Conservation (phyloP, 306 rosid genomes). For the Lotus japonicus region DNA sequence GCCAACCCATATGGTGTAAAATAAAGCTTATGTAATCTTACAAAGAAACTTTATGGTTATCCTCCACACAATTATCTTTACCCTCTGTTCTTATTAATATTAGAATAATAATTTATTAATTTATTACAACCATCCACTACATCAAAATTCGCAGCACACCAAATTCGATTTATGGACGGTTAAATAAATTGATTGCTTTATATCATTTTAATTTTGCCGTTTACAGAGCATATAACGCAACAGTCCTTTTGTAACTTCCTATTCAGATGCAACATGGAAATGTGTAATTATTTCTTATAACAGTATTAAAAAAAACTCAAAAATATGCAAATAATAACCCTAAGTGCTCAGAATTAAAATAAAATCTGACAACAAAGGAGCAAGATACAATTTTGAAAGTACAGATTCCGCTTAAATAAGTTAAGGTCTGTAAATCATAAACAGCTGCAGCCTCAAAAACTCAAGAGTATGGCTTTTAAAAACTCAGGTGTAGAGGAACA, state of each 20-base stretch:
- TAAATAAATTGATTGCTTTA: too few species aligned
- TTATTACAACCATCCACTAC: too few species aligned
- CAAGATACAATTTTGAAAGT: not conserved
- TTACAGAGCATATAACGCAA: not conserved
- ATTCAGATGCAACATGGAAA: not conserved
- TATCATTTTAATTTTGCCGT: not conserved
- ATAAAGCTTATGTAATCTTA: too few species aligned
- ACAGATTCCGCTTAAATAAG: not conserved
- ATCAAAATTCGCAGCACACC: too few species aligned
- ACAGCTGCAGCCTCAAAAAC: not conserved
- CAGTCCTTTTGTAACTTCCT: not conserved
- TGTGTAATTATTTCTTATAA: not conserved
- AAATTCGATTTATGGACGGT: too few species aligned
- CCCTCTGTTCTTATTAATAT: too few species aligned
- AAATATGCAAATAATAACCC: not conserved
- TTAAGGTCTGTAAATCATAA: not conserved
- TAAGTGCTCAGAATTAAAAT: not conserved
- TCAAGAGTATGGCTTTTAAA: not conserved
- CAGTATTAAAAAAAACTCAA: not conserved
- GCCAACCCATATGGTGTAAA: too few species aligned
- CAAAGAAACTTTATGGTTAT: too few species aligned
- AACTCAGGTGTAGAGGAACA: slow-evolving; percentile 3
- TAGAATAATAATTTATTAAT: too few species aligned
- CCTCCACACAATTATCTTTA: too few species aligned
- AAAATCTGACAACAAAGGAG: not conserved